Base-by-base conservation (phyloP, 106 monocot genomes). In the Dioscorea alata region DNA sequence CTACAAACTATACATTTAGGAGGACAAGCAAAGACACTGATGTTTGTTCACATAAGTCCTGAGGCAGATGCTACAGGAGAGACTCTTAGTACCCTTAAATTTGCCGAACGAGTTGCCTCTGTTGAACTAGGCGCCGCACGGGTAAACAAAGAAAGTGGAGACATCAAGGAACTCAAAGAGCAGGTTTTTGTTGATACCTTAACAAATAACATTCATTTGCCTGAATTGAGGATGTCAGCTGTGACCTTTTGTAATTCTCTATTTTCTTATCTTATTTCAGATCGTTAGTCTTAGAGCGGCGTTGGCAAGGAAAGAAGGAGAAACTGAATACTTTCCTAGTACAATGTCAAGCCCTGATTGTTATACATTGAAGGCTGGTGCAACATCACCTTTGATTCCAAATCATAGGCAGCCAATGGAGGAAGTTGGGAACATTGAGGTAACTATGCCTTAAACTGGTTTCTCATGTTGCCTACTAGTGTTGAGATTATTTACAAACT, bases 41-140 rank as follows among this genome's bases (percentile, higher is more conserved):
- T 99, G 99, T 99, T 99, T 88, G 88, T 99, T 28, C 92, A 99
- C 74, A 74, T 99, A 61, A 93, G 90, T 75, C 99, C 93, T 10
- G 99, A 99, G 64, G 56, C 62, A 53, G 85, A 93, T 78, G 90
- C 93, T 48, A 24, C 80, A 34, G 79, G 83, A 15, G 99, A 99
- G 83, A 93, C 99, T 2, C 50, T 99, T 33, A 93, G 99, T 80
- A 99, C 99, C 60, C 90, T 99, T 25, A 99, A 99, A 68, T 99
- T 99, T 69, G 93, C 99, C 0, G 99, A 99, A 50, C 66, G 99
- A 21, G 99, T 99, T 34, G 85, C 99, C 4, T 82, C 75, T 22
- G 85, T 99, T 32, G 99, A 99, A 79, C 90, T 99, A 32, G 99
- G 99, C 70, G 82, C 87, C 33, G 90, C 93, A 8, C 81, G 71